Base-by-base conservation (phyloP, 768 basidiomycete genomes). In the Podaxis pistillaris region DNA sequence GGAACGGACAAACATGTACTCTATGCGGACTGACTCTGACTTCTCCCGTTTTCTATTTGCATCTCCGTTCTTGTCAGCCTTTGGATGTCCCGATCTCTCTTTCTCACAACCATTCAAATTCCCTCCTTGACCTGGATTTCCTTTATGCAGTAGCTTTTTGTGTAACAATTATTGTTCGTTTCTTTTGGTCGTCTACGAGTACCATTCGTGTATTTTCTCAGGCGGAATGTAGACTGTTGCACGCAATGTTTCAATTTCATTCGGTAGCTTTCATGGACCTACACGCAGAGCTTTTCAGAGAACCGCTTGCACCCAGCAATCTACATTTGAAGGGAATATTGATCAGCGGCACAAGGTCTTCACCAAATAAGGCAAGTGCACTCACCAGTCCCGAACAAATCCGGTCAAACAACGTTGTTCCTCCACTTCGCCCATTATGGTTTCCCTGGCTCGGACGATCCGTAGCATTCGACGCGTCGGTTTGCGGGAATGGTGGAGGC, bases 401-500 rank as follows among this genome's bases (percentile, higher is more conserved):
- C 67, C 70, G 68, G 66, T 59, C 73, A 75, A 75, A 75, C 67
- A 74, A 64, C 52, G 46, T 61, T 63, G 47, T 60, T 61, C 38
- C 56, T 30, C 52, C 28, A 28, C 60, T 46, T 47, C 53, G n/a
- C 8, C 36, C 64, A 68, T 56, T 65, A 91, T 88, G 87, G 84
- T 90, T 67, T 93, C 91, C 49, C 72, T 95, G 59, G 75, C 78
- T 47, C 86, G 94, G 67, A 93, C 90, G 38, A 74, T 96, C 68
- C 87, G 92, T 66, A 90, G 81, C 69, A 81, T 93, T 49, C 86
- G 84, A 60, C 84, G 87, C 52, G 89, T 86, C 19, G 95, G 94
- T 17, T 71, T 93, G 51, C 82, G 83, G 67, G 89, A 94, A 76
- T 97, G 93, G 92, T 94, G 90, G 88, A 86, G 87, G 67, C 89